Evolutionary conservation across 371 early-diverging fungal genomes (phyloP).

Genomic region (Synchytrium microbalum): DNA sequence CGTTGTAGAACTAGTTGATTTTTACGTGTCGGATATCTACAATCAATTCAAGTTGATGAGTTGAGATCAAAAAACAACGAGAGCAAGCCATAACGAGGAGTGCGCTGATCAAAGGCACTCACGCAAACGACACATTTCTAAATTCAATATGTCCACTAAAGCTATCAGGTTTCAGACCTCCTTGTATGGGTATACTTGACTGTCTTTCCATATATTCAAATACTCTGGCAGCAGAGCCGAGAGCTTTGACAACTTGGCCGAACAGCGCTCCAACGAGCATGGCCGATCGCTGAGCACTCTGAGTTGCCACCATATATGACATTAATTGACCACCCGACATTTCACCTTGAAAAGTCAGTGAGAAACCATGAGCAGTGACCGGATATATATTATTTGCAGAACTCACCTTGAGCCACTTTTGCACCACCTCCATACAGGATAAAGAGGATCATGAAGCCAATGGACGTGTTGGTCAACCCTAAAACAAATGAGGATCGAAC

Average conservation of each 20-base stretch:
- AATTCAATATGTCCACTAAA: slow-evolving; percentile 13
- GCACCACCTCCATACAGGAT: slow-evolving; percentile 70
- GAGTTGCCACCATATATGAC: slow-evolving; percentile 65
- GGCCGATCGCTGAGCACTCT: slow-evolving; percentile 65
- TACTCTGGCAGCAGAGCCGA: slow-evolving; percentile 56
- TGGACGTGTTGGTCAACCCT: slow-evolving; percentile 58
- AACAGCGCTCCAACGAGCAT: slow-evolving; percentile 63
- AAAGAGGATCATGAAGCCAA: slow-evolving; percentile 60
- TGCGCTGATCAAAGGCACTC: slow-evolving; percentile 7
- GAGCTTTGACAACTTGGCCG: slow-evolving; percentile 68
- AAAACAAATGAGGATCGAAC: slow-evolving; percentile 7
- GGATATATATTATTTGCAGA: no score
- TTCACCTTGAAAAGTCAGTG: no score
- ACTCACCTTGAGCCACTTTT: slow-evolving; percentile 53
- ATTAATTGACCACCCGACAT: slow-evolving; percentile 51
- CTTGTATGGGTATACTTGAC: slow-evolving; percentile 41
- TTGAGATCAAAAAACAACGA: neutral
- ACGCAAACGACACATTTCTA: slow-evolving; percentile 11
- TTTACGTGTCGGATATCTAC: slow-evolving; percentile 34
- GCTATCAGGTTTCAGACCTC: slow-evolving; percentile 27
- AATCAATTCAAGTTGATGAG: slow-evolving; percentile 4
- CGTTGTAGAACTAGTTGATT: slow-evolving; percentile 23
- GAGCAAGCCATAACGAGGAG: no score
- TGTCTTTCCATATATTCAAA: slow-evolving; percentile 53
- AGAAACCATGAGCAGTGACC: no score